These are phyloP conservation scores for Penicillium atrosanguineum DNA, from an alignment of 495 filamentous ascomycete genomes.

Conservation along the genomic window DNA sequence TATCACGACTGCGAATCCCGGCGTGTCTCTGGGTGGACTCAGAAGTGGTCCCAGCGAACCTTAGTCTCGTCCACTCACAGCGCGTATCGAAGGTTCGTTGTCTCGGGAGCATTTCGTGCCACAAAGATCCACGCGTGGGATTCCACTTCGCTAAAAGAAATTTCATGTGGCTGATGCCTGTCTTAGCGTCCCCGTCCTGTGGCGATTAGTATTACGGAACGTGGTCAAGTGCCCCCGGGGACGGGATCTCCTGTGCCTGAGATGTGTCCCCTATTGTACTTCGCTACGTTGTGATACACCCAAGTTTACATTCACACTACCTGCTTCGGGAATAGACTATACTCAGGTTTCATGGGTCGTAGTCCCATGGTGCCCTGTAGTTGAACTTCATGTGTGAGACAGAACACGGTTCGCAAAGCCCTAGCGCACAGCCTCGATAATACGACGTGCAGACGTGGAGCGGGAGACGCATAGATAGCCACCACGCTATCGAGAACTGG, in stretches of 20 bases:
- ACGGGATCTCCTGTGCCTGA: constrained; percentile 5
- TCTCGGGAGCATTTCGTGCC: constrained; percentile 11
- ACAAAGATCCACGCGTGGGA: constrained; percentile 4
- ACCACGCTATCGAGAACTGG: background rate
- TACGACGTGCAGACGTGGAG: background rate
- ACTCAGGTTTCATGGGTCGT: background rate
- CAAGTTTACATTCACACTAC: background rate
- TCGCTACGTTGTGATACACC: background rate
- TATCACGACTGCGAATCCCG: background rate
- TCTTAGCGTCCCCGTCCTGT: background rate
- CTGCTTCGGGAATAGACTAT: background rate
- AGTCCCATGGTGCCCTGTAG: background rate
- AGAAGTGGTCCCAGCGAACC: constrained; percentile 5
- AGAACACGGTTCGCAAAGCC: background rate
- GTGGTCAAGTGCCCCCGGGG: background rate
- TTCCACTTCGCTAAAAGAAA: constrained; percentile 6
- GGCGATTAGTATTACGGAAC: background rate
- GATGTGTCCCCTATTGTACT: background rate
- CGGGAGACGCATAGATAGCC: background rate
- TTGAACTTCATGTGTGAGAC: background rate
- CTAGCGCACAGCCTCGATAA: background rate
- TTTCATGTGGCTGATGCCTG: constrained; percentile 5
- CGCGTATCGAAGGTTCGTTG: constrained; percentile 6
- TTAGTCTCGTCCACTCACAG: constrained; percentile 8
- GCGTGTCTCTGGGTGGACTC: constrained; percentile 1